A percentile compares a stretch with the other conserved stretches of the same genome.
Evolutionary conservation across 176 grass and related monocot genomes (phyloP).

Genomic region (Carex parvula): DNA sequence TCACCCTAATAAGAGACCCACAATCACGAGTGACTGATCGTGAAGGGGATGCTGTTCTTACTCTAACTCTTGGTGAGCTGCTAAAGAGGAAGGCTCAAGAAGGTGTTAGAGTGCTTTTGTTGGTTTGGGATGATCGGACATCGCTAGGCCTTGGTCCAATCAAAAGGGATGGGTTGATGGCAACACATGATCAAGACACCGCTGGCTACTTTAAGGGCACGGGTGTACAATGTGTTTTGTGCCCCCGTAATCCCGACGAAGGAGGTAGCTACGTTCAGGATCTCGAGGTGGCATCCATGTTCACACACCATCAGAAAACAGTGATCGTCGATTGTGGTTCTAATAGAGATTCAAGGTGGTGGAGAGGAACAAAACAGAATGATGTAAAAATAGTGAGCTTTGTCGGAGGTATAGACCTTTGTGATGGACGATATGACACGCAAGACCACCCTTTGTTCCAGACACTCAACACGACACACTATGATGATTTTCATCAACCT

Average conservation of each 20-base stretch:
- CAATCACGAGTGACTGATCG: neutral
- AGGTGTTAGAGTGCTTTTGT: slow-evolving; percentile 61
- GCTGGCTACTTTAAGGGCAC: slow-evolving; percentile 40
- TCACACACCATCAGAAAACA: slow-evolving; percentile 94
- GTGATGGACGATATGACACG: slow-evolving; percentile 42
- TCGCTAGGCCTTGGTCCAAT: slow-evolving; percentile 65
- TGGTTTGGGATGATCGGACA: slow-evolving; percentile 81
- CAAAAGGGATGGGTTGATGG: slow-evolving; percentile 77
- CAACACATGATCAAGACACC: slow-evolving; percentile 82
- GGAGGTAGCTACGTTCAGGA: slow-evolving; percentile 71
- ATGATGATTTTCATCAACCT: slow-evolving; percentile 39
- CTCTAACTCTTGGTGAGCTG: slow-evolving; percentile 57
- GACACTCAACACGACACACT: slow-evolving; percentile 28
- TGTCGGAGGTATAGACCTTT: slow-evolving; percentile 42
- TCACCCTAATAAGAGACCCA: slow-evolving; percentile 61
- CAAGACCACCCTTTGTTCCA: slow-evolving; percentile 37
- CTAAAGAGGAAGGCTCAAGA: slow-evolving; percentile 57
- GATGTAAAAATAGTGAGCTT: slow-evolving; percentile 26
- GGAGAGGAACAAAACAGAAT: neutral
- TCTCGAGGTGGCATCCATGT: slow-evolving; percentile 58
- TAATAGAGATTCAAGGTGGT: neutral
- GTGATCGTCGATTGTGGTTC: slow-evolving; percentile 48
- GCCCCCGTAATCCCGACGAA: slow-evolving; percentile 59
- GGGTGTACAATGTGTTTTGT: slow-evolving; percentile 58
- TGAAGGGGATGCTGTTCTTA: slow-evolving; percentile 1